These are phyloP conservation scores for Apiospora rasikravindrae DNA, from an alignment of 2,329 filamentous ascomycete genomes.

Conservation along the genomic window DNA sequence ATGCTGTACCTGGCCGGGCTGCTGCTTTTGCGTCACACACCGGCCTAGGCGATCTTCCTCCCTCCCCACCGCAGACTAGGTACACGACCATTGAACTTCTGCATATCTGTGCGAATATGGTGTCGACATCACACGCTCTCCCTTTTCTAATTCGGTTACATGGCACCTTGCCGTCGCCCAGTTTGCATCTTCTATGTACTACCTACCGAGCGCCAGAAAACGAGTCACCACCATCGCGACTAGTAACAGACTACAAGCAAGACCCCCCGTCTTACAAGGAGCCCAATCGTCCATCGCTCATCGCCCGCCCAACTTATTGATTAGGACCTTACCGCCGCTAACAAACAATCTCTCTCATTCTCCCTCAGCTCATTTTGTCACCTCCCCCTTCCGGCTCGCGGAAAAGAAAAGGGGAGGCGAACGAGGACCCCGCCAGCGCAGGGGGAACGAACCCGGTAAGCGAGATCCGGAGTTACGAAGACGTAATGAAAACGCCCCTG, in stretches of 20 bases:
- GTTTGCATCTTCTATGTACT: background rate
- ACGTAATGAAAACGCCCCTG: slow-evolving; percentile 37
- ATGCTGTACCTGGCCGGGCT: background rate
- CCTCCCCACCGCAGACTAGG: background rate
- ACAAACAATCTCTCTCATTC: background rate
- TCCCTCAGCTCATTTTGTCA: background rate
- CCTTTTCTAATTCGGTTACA: background rate
- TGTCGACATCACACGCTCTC: background rate
- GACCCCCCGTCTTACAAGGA: background rate
- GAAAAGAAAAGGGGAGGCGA: background rate
- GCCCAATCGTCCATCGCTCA: background rate
- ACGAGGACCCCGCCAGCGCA: background rate
- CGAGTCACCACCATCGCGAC: background rate
- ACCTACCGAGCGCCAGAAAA: background rate
- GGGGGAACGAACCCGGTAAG: background rate
- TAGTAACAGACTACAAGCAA: background rate
- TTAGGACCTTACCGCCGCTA: background rate
- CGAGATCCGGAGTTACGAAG: slow-evolving; percentile 33
- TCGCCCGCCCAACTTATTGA: background rate
- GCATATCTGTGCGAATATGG: background rate
- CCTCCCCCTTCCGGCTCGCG: too few relatives aligned
- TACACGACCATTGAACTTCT: background rate
- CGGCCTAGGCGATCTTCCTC: background rate
- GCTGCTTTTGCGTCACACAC: background rate
- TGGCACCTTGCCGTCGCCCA: background rate